Percentiles rank a stretch among this genome's conserved stretches.
These are phyloP conservation scores for Physocladia obscura DNA, from an alignment of 192 early-diverging fungal genomes.

Conservation along the genomic window DNA sequence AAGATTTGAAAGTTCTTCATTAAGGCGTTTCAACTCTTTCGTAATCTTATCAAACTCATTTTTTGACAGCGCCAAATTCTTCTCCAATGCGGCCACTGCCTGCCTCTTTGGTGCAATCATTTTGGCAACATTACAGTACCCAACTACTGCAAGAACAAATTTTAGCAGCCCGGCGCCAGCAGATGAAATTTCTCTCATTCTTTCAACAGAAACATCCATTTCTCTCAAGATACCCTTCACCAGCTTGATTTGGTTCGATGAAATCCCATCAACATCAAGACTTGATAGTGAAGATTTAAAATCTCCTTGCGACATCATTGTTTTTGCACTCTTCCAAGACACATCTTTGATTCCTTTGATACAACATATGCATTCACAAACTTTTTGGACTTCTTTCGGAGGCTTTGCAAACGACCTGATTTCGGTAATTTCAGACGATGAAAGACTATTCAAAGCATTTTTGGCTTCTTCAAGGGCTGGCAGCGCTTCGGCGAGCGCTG, in stretches of 20 bases:
- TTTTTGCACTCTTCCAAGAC: conserved; percentile 65
- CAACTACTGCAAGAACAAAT: conserved; percentile 60
- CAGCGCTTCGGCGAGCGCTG: conserved; percentile 58
- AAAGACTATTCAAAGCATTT: conserved; percentile 54
- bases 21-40: conserved; percentile 52
- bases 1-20: conserved; percentile 49
- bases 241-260: conserved; percentile 52
- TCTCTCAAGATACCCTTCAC: conserved; percentile 58
- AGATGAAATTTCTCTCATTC: conserved; percentile 62
- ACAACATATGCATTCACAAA: conserved; percentile 64
- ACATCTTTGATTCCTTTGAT: conserved; percentile 66
- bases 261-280: conserved; percentile 57
- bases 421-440: conserved; percentile 61
- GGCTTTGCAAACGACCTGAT: conserved; percentile 64
- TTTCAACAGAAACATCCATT: conserved; percentile 57
- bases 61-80: conserved; percentile 59
- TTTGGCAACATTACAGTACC: conserved; percentile 64
- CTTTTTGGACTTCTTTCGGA: conserved; percentile 65
- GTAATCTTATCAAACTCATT: conserved; percentile 62
- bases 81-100: conserved; percentile 57
- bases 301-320: conserved; percentile 62
- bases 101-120: conserved; percentile 57
- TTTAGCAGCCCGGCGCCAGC: conserved; percentile 59
- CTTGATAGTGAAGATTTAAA: conserved; percentile 57
- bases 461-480: conserved; percentile 61